phyloP scores from a whole-genome alignment of 345 rosid species.

The Eucalyptus rudis region DNA sequence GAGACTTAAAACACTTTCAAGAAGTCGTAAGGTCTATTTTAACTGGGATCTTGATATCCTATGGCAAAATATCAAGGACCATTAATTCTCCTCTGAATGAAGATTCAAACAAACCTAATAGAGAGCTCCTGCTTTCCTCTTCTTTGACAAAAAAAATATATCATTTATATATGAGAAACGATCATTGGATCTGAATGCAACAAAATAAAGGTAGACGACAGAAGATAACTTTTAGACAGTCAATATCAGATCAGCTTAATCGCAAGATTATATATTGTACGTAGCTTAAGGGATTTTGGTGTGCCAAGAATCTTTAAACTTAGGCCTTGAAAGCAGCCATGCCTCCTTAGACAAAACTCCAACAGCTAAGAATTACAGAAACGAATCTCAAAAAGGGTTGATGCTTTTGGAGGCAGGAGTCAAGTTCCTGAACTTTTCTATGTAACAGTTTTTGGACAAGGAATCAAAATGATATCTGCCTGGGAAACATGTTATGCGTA shows the following conservation, averaged over 20 bases:
- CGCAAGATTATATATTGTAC: background rate
- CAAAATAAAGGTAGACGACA: background rate
- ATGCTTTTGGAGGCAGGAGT: background rate
- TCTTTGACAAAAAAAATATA: background rate
- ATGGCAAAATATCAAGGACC: background rate
- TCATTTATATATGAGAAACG: background rate
- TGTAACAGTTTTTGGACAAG: background rate
- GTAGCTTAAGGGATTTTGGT: background rate
- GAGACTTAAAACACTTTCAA: background rate
- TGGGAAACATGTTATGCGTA: background rate
- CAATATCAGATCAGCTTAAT: background rate
- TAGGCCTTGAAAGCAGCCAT: background rate
- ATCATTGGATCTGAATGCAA: background rate
- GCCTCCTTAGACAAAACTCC: background rate
- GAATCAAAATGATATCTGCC: background rate
- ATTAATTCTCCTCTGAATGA: background rate
- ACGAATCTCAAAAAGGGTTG: background rate
- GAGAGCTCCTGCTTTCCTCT: background rate
- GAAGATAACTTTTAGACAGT: background rate
- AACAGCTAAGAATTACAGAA: background rate
- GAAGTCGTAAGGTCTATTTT: background rate
- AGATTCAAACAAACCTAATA: background rate
- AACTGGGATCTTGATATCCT: background rate
- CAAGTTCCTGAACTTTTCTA: background rate
- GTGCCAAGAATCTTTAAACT: background rate